phyloP scores from a whole-genome alignment of 352 stramenopile genomes.

The Globisporangium recalcitrans region DNA sequence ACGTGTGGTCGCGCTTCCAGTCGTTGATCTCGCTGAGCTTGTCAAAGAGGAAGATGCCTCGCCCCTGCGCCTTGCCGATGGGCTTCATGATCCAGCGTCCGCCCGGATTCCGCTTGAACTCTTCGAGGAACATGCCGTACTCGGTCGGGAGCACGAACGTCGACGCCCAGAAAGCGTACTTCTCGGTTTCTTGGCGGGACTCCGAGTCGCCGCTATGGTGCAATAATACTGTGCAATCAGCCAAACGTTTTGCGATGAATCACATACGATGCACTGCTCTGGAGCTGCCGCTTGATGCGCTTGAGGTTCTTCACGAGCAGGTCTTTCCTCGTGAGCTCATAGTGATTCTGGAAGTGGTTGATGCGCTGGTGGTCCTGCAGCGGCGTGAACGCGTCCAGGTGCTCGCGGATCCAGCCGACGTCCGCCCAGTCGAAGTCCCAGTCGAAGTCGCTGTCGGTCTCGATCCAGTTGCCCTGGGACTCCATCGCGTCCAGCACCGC shows the following conservation, averaged over 20 bases:
- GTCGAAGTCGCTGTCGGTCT: conserved; percentile 69
- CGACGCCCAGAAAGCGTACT: conserved; percentile 57
- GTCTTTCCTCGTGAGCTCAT: conserved; percentile 90
- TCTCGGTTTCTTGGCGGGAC: conserved; percentile 31
- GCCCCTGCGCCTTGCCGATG: conserved; percentile 70
- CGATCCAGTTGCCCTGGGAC: conserved; percentile 46
- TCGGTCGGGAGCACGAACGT: conserved; percentile 88
- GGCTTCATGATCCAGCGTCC: conserved; percentile 94
- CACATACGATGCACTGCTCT: no score
- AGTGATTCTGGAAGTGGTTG: conserved; percentile 93
- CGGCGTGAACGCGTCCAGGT: conserved; percentile 58
- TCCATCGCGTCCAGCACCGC: conserved; percentile 76
- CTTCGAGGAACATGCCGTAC: conserved; percentile 77
- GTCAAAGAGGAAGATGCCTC: conserved; percentile 87
- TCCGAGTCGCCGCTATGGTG: conserved; percentile 24
- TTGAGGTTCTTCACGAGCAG: conserved; percentile 91
- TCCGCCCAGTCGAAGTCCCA: conserved; percentile 87
- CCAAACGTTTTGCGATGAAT: no score
- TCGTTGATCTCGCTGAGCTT: conserved; percentile 86
- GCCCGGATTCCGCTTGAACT: conserved; percentile 55
- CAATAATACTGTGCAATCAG: no score
- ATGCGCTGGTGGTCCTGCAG: conserved; percentile 68
- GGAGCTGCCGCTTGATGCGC: conserved; percentile 77
- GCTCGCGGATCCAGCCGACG: conserved; percentile 77
- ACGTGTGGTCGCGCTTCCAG: conserved; percentile 77